A percentile compares a stretch with the other conserved stretches of the same genome.
These are phyloP conservation scores for Bassia scoparia DNA, from an alignment of 148 eudicot genomes.

Conservation along the genomic window DNA sequence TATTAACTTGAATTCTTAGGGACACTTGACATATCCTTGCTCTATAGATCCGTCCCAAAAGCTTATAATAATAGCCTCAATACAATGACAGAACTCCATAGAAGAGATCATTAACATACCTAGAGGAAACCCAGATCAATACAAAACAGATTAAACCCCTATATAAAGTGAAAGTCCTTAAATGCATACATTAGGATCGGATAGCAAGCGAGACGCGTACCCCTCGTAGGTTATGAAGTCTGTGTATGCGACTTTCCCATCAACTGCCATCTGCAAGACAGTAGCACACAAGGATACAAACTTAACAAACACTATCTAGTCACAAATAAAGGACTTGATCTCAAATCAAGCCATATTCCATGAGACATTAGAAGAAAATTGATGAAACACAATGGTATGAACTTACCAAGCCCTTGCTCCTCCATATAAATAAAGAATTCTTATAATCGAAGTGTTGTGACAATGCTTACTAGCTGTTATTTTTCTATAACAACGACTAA, in stretches of 20 bases:
- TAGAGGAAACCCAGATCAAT: conserved; percentile 34
- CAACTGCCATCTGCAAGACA: conserved; percentile 30
- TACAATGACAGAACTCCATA: neutral
- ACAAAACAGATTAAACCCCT: conserved; percentile 45
- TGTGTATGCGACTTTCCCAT: conserved; percentile 22
- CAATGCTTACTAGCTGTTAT: too few relatives aligned
- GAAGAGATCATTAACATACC: conserved; percentile 21
- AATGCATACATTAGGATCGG: conserved; percentile 34
- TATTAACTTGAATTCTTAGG: too few relatives aligned
- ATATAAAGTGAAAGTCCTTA: conserved; percentile 41
- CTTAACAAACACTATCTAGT: neutral
- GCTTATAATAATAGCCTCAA: neutral
- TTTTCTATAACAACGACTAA: too few relatives aligned
- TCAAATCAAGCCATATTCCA: neutral
- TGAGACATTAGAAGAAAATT: neutral
- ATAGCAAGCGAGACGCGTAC: conserved; percentile 26
- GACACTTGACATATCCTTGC: too few relatives aligned
- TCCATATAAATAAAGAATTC: too few relatives aligned
- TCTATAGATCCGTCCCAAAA: too few relatives aligned
- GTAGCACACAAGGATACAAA: conserved; percentile 7
- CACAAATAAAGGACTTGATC: neutral
- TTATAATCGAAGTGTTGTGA: too few relatives aligned
- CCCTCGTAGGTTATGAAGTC: conserved; percentile 15
- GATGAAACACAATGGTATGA: too few relatives aligned
- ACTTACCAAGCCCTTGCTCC: too few relatives aligned